phyloP scores from a whole-genome alignment of 2,329 filamentous ascomycete species.

The Lasiodiplodia sp. region DNA sequence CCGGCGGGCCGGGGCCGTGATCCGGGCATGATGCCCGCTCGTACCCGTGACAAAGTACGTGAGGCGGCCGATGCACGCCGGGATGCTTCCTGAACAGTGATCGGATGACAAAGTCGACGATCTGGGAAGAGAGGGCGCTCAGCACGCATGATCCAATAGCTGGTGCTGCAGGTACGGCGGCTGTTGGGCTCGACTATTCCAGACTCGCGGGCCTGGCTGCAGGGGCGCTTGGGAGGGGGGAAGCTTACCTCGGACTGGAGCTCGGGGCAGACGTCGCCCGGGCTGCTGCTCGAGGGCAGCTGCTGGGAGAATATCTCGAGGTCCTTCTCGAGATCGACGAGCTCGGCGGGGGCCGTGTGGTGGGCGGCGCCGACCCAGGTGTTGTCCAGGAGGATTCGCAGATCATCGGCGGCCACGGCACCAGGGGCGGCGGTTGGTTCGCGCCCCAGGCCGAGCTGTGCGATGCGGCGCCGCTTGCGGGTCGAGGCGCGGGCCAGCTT shows the following conservation, averaged over 20 bases:
- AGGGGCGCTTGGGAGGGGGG: constrained; percentile 20
- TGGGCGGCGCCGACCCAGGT: constrained; percentile 66
- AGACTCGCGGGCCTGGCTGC: constrained; percentile 44
- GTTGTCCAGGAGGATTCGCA: constrained; percentile 71
- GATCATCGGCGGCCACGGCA: constrained; percentile 38
- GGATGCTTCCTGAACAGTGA: constrained; percentile 70
- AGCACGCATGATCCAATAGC: constrained; percentile 31
- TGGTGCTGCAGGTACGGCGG: constrained; percentile 34
- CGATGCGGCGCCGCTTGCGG: constrained; percentile 55
- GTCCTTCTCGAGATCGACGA: constrained; percentile 40
- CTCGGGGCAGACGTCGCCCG: constrained; percentile 38
- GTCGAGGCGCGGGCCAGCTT: constrained; percentile 72
- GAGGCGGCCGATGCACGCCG: constrained; percentile 64
- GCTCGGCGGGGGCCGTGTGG: constrained; percentile 48
- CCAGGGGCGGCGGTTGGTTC: constrained; percentile 22
- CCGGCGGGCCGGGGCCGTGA: constrained; percentile 40
- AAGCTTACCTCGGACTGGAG: constrained; percentile 54
- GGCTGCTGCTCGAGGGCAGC: constrained; percentile 42
- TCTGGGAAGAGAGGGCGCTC: constrained; percentile 45
- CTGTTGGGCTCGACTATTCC: constrained; percentile 21
- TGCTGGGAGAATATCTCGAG: constrained; percentile 56
- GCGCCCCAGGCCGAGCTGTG: constrained; percentile 41
- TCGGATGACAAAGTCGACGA: constrained; percentile 68
- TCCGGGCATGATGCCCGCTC: constrained; percentile 56
- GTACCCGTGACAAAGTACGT: constrained; percentile 86